phyloP scores from a whole-genome alignment of 805 yeast species.

The Metschnikowia amazonensis region DNA sequence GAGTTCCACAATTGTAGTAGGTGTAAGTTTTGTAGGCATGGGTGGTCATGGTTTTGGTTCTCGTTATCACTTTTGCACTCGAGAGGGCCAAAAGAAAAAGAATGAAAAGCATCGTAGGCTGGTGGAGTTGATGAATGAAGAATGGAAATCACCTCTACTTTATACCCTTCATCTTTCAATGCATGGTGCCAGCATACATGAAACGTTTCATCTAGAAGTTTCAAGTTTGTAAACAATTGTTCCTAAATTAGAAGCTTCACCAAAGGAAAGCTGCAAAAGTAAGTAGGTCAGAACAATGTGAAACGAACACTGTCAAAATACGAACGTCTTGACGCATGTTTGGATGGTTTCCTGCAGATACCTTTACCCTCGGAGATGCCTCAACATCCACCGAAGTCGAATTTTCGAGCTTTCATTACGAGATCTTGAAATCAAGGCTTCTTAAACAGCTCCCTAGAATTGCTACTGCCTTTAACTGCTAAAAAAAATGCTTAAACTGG shows the following conservation, averaged over 20 bases:
- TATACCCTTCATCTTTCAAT: conserved; percentile 1
- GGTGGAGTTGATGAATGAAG: not conserved
- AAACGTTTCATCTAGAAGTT: conserved; percentile 1
- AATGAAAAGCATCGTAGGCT: conserved; percentile 1
- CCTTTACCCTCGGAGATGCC: not conserved
- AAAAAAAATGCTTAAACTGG: not conserved
- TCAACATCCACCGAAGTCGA: no score
- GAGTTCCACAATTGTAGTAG: conserved; percentile 2
- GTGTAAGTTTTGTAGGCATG: not conserved
- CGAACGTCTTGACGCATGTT: conserved; percentile 1
- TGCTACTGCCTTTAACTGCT: no score
- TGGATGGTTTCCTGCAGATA: not conserved
- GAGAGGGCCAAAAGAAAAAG: conserved; percentile 2
- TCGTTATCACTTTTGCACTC: not conserved
- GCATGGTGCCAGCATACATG: not conserved
- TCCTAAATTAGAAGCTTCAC: not conserved
- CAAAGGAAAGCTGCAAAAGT: not conserved
- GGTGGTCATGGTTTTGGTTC: not conserved
- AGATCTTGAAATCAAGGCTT: no score
- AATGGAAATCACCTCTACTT: not conserved
- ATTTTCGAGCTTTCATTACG: no score
- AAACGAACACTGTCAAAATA: not conserved
- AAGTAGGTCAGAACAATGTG: not conserved
- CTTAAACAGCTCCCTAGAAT: no score
- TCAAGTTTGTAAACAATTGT: no score